Conservation (phyloP, 2,329 filamentous ascomycete species). For the Orbilia oligospora region DNA sequence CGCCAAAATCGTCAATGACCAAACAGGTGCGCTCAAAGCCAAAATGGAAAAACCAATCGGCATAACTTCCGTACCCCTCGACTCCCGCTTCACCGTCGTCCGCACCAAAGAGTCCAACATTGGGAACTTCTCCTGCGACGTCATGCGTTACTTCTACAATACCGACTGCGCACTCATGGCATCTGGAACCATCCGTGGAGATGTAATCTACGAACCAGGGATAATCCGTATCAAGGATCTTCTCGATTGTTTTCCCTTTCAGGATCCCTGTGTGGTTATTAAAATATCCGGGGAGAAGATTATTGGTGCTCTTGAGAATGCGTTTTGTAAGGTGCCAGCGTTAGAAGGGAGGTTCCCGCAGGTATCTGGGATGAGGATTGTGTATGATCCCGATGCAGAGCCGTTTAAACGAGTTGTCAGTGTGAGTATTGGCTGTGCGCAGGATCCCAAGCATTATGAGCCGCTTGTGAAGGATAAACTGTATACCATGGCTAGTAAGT, state of each 20-base stretch:
- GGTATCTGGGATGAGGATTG: constrained; percentile 12
- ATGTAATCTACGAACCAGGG: constrained; percentile 88
- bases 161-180: constrained; percentile 89
- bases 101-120: constrained; percentile 83
- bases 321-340: constrained; percentile 83
- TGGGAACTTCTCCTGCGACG: constrained; percentile 90
- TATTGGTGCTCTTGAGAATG: constrained; percentile 85
- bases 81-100: constrained; percentile 88
- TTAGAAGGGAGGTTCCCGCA: constrained; percentile 74
- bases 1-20: constrained; percentile 75
- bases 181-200: constrained; percentile 85
- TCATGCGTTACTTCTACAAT: constrained; percentile 86
- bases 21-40: constrained; percentile 80
- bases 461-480: constrained; percentile 75
- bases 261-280: constrained; percentile 87
- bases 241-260: constrained; percentile 92
- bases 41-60: constrained; percentile 87
- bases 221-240: constrained; percentile 83
- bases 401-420: constrained; percentile 63
- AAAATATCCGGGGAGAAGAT: constrained; percentile 80
- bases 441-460: constrained; percentile 66
- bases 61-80: constrained; percentile 84
- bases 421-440: constrained; percentile 35
- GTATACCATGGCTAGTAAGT: constrained; percentile 79
- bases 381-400: constrained; percentile 62